Percentiles rank a stretch among this genome's conserved stretches.
phyloP scores from a whole-genome alignment of 176 grass and related monocot species.

The Areca catechu region DNA sequence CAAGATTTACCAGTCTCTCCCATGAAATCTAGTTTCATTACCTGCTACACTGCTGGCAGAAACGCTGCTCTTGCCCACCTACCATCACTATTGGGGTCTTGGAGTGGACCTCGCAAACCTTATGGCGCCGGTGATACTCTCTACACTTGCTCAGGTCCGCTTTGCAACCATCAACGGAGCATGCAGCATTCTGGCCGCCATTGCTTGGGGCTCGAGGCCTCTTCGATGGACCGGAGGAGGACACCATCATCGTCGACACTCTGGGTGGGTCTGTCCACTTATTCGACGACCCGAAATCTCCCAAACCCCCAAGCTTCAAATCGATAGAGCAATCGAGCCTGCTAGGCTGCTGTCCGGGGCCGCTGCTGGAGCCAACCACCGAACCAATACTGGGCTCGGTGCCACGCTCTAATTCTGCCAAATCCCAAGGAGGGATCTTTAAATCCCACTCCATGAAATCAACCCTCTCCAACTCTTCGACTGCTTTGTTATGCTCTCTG shows the following conservation, averaged over 20 bases:
- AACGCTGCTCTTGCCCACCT: slow-evolving; percentile 84
- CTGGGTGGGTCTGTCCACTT: slow-evolving; percentile 8
- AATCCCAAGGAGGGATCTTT: slow-evolving; percentile 80
- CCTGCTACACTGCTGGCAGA: slow-evolving; percentile 99
- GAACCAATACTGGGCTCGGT: slow-evolving; percentile 18
- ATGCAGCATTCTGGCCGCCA: slow-evolving; percentile 33
- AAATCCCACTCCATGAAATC: slow-evolving; percentile 86
- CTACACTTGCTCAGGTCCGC: slow-evolving; percentile 77
- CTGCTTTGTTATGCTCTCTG: background rate
- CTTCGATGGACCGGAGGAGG: slow-evolving; percentile 21
- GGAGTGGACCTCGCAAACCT: slow-evolving; percentile 94
- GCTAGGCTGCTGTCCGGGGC: slow-evolving; percentile 1
- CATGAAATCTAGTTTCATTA: slow-evolving; percentile 8
- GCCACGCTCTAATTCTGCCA: background rate
- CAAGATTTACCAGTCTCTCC: background rate
- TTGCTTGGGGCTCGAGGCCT: slow-evolving; percentile 26
- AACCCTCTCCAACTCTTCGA: background rate
- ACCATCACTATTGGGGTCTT: slow-evolving; percentile 85
- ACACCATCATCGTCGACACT: slow-evolving; percentile 7
- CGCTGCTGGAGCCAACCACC: slow-evolving; percentile 34
- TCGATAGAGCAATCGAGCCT: slow-evolving; percentile 62
- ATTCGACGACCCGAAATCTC: slow-evolving; percentile 18
- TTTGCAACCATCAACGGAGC: slow-evolving; percentile 69
- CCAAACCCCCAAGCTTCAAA: slow-evolving; percentile 60
- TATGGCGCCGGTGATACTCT: slow-evolving; percentile 95